Evolutionary conservation across 2,329 filamentous ascomycete species (phyloP), one percentile per base, ranked within the genome.

Genomic region (Coleophoma crateriformis): DNA sequence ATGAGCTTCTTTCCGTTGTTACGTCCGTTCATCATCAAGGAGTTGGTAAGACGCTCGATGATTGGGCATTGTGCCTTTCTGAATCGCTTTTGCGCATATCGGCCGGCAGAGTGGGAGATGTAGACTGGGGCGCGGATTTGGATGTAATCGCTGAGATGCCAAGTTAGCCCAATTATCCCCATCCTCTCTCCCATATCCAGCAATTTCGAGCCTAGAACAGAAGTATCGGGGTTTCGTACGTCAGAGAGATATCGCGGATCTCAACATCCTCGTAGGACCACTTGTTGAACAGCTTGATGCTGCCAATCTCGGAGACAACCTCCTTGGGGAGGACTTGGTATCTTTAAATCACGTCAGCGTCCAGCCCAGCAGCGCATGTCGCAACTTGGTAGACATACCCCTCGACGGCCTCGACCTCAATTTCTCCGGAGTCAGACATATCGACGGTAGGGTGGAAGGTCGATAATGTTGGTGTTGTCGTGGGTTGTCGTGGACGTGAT

Each of bases 1-100:
- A 95, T 96, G 72, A 97, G 86, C 90, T 99, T 99, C 88, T 99
- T 99, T 78, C 94, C 94, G 88, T 96, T 99, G 89, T 99, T 99
- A 79, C 94, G 94, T 78, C 94, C 94, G 87, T 99, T 96, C 92
- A 97, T 97, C 95, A 99, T 99, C 74, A 99, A 87, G 54, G 94
- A 97, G 88, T 99, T 99, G 84, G 94, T 99, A 68, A 99, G 87
- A 75, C 94, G 92, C 88, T 99, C 94, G 73, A 99, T 96, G 86
- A 99, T 97, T 69, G 94, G 94, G 89, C 94, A 99, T 85, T 97
- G 95, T 74, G 95, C 94, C 87, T 99, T 99, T 82, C 94, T 89
- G 90, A 99, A 99, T 72, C 95, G 88, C 90, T 99, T 99, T 79
- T 87, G 84, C 72, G 94, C 94, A 85, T 96, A 99, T 73, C 91